Percentiles rank a stretch among this genome's conserved stretches.
phyloP scores from a whole-genome alignment of 371 early-diverging fungal genomes.

The Dichotomocladium elegans region DNA sequence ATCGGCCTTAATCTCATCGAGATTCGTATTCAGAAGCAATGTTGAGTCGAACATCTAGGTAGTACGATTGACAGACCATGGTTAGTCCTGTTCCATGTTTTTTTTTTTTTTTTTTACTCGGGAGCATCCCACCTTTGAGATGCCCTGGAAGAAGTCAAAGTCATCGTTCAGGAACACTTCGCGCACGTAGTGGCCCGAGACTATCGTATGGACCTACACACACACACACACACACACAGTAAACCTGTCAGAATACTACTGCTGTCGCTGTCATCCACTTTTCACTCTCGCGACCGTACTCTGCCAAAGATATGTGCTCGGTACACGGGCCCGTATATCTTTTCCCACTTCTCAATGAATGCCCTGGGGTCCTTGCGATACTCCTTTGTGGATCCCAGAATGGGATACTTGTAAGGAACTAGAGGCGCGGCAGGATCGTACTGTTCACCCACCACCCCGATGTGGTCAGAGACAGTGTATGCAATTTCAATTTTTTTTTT shows the following conservation, averaged over 20 bases:
- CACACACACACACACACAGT: no score
- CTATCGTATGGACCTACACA: conserved; percentile 10
- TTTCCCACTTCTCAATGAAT: conserved; percentile 9
- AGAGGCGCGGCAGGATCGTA: conserved; percentile 4
- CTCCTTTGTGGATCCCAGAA: conserved; percentile 9
- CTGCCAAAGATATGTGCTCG: conserved; percentile 11
- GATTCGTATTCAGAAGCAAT: not conserved
- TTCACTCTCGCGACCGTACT: conserved; percentile 2
- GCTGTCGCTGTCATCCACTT: not conserved
- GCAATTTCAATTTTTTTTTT: no score
- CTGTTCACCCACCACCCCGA: no score
- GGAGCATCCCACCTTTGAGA: not conserved
- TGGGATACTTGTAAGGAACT: conserved; percentile 12
- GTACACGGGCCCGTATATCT: conserved; percentile 8
- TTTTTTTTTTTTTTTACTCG: no score
- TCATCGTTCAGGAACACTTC: conserved; percentile 15
- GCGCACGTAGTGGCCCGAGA: conserved; percentile 14
- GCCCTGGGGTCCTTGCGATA: conserved; percentile 9
- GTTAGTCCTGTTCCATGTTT: no score
- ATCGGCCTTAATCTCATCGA: not conserved
- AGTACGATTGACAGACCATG: not conserved
- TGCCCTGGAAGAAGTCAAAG: conserved; percentile 11
- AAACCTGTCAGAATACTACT: no score
- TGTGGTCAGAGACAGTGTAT: no score
- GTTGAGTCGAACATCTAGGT: not conserved